Evolutionary conservation across 2,329 filamentous ascomycete species (phyloP).

Genomic region (Eutypella sp.): DNA sequence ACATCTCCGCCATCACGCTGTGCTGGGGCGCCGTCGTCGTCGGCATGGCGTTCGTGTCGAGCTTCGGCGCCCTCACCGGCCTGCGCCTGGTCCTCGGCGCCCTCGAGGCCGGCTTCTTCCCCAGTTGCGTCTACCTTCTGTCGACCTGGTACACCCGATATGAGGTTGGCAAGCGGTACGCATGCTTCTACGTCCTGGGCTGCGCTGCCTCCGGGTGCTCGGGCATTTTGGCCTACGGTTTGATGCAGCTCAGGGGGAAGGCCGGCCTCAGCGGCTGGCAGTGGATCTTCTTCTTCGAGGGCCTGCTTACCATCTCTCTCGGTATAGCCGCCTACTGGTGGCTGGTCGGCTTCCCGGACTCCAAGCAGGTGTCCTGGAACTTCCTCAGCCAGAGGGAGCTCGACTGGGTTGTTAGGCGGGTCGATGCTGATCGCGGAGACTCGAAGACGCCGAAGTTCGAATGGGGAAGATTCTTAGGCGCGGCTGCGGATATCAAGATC

Average conservation of each 20-base stretch:
- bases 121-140: slow-evolving; percentile 65
- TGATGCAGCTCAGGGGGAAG: slow-evolving; percentile 59
- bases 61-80: slow-evolving; percentile 47
- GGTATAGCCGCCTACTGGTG: slow-evolving; percentile 32
- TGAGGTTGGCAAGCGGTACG: slow-evolving; percentile 66
- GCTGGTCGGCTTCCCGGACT: slow-evolving; percentile 47
- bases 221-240: slow-evolving; percentile 65
- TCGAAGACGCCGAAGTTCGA: slow-evolving; percentile 42
- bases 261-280: slow-evolving; percentile 55
- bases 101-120: slow-evolving; percentile 68
- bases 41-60: slow-evolving; percentile 57
- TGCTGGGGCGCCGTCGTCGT: slow-evolving; percentile 60
- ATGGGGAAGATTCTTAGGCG: slow-evolving; percentile 29
- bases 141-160: slow-evolving; percentile 67
- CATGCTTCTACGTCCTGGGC: slow-evolving; percentile 64
- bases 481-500: slow-evolving; percentile 37
- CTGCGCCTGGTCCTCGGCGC: slow-evolving; percentile 57
- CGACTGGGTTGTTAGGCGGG: slow-evolving; percentile 31
- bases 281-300: slow-evolving; percentile 62
- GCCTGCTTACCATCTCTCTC: slow-evolving; percentile 48
- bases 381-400: slow-evolving; percentile 38
- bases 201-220: slow-evolving; percentile 61
- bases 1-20: slow-evolving; percentile 49
- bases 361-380: slow-evolving; percentile 29
- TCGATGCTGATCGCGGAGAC: slow-evolving; percentile 42